Percentiles rank a stretch among this genome's conserved stretches.
These are phyloP conservation scores for Dothideomycetes sp. DNA, from an alignment of 2,329 filamentous ascomycete genomes.

Conservation along the genomic window DNA sequence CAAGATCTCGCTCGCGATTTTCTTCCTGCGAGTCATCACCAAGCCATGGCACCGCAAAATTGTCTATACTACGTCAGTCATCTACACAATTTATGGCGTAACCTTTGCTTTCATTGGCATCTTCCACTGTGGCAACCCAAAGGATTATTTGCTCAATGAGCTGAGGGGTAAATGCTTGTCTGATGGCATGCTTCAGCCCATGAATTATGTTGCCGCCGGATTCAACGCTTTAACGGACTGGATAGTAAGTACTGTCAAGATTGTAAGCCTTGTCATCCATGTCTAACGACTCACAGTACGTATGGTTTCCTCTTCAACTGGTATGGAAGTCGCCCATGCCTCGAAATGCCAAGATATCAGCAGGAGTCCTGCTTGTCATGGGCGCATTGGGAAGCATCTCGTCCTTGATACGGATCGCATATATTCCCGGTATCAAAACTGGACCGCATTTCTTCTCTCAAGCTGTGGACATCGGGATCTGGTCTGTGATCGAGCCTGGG, in stretches of 20 bases:
- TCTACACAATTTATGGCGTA: slow-evolving; percentile 35
- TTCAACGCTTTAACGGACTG: slow-evolving; percentile 28
- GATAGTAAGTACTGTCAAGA: slow-evolving; percentile 15
- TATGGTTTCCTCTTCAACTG: slow-evolving; percentile 22
- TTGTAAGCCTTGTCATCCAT: neutral
- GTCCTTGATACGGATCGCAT: slow-evolving; percentile 15
- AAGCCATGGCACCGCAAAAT: slow-evolving; percentile 17
- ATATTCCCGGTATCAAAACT: slow-evolving; percentile 13
- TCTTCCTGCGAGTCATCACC: slow-evolving; percentile 28
- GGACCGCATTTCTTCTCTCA: slow-evolving; percentile 15
- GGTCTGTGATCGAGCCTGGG: slow-evolving; percentile 22
- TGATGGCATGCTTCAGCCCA: slow-evolving; percentile 11
- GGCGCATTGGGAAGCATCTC: slow-evolving; percentile 19
- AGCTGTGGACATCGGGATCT: slow-evolving; percentile 17
- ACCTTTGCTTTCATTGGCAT: slow-evolving; percentile 37
- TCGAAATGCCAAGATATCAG: slow-evolving; percentile 28
- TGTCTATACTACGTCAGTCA: slow-evolving; percentile 12
- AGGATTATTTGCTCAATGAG: slow-evolving; percentile 13
- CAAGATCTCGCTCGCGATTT: slow-evolving; percentile 29
- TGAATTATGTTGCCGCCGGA: slow-evolving; percentile 17
- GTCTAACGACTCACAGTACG: slow-evolving; percentile 5
- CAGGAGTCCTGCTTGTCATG: slow-evolving; percentile 29
- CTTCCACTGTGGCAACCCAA: slow-evolving; percentile 23
- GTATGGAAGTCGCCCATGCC: slow-evolving; percentile 18
- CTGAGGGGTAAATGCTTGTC: slow-evolving; percentile 12